phyloP scores from a whole-genome alignment of 352 stramenopile genomes.

The Pythium diclinum region DNA sequence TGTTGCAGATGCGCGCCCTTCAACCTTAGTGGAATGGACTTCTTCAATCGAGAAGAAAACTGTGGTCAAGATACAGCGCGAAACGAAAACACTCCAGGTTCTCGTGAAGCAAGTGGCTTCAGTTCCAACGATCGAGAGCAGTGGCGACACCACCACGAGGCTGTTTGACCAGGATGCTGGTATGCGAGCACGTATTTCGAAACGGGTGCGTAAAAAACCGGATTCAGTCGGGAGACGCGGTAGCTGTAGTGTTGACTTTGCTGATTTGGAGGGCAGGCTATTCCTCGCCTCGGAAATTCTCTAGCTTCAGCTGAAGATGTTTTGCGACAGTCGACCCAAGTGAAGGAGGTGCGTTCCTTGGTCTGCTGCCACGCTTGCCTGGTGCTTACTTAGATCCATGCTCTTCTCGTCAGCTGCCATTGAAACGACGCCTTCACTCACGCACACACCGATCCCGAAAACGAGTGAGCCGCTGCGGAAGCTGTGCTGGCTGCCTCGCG shows the following conservation, averaged over 20 bases:
- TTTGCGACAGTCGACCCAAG: not conserved
- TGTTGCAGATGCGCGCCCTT: slow-evolving; percentile 17
- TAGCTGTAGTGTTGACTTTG: not conserved
- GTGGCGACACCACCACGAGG: not conserved
- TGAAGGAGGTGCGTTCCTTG: not conserved
- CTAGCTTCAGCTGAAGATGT: slow-evolving; percentile 7
- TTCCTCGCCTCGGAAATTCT: not conserved
- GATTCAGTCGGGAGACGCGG: too few relatives aligned
- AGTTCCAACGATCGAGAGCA: slow-evolving; percentile 1
- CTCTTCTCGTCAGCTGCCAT: slow-evolving; percentile 5
- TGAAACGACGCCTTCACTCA: slow-evolving; percentile 40
- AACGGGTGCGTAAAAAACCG: slow-evolving; percentile 9
- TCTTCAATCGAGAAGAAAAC: slow-evolving; percentile 10
- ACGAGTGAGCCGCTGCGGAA: slow-evolving; percentile 73
- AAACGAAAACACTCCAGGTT: slow-evolving; percentile 9
- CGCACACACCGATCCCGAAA: slow-evolving; percentile 45
- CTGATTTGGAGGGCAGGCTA: not conserved
- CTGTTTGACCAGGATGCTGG: slow-evolving; percentile 11
- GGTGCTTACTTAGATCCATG: not conserved
- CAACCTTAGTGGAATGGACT: slow-evolving; percentile 11
- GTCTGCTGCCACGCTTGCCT: not conserved
- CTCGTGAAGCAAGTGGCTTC: slow-evolving; percentile 10
- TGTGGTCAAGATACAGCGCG: slow-evolving; percentile 9
- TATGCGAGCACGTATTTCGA: not conserved
- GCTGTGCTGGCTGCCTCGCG: slow-evolving; percentile 69